These are phyloP conservation scores for Naganishia antarctica DNA, from an alignment of 768 basidiomycete species.

Conservation along the genomic window DNA sequence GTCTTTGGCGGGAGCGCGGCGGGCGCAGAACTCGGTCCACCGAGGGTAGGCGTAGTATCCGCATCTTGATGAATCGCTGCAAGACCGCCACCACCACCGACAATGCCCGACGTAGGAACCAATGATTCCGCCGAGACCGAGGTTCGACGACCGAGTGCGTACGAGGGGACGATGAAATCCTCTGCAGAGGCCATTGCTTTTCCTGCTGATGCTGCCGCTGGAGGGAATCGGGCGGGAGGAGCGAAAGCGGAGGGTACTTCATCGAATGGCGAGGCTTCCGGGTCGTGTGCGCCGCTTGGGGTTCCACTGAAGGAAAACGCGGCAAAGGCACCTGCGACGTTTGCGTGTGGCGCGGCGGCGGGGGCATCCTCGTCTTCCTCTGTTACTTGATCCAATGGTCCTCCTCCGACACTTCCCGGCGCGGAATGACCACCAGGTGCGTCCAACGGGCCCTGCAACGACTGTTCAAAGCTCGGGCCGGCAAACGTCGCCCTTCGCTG, in stretches of 20 bases:
- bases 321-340: slow-evolving; percentile 22
- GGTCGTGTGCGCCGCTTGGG: not conserved
- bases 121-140: slow-evolving; percentile 97
- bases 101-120: slow-evolving; percentile 55
- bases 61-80: not conserved
- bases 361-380: slow-evolving; percentile 18
- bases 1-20: slow-evolving; percentile 60
- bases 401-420: not conserved
- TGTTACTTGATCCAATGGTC: not conserved
- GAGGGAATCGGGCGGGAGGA: slow-evolving; percentile 6
- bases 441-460: not conserved
- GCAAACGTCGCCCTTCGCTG: slow-evolving; percentile 24
- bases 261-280: slow-evolving; percentile 16
- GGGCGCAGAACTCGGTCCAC: not conserved
- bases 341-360: not conserved
- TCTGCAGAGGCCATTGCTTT: slow-evolving; percentile 29
- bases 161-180: slow-evolving; percentile 48
- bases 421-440: not conserved
- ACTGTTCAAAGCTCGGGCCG: not conserved
- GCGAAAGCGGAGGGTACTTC: not conserved
- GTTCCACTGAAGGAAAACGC: slow-evolving; percentile 21
- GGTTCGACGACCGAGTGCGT: slow-evolving; percentile 81
- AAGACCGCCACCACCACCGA: not conserved
- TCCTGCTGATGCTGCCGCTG: slow-evolving; percentile 14
- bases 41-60: not conserved